Evolutionary conservation across 768 basidiomycete species (phyloP).

Genomic region (Russula griseocarnosa): DNA sequence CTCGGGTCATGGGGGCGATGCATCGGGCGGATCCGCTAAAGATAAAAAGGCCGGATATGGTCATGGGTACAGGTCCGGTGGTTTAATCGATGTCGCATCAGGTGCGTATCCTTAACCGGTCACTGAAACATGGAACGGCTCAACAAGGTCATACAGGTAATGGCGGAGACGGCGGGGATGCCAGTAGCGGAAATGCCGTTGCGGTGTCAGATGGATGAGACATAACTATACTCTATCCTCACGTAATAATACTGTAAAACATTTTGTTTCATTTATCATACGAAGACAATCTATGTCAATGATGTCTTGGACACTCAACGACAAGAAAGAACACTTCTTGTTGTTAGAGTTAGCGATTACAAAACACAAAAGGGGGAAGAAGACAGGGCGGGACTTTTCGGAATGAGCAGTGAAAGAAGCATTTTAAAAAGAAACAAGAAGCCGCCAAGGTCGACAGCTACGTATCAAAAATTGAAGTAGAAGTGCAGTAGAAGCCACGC

Average conservation of each 20-base stretch:
- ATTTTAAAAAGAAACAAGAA: slow-evolving; percentile 30
- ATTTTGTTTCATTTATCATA: not conserved
- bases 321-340: slow-evolving; percentile 11
- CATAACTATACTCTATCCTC: not conserved
- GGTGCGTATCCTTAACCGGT: slow-evolving; percentile 28
- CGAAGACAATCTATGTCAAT: not conserved
- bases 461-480: slow-evolving; percentile 2
- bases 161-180: slow-evolving; percentile 21
- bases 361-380: slow-evolving; percentile 4
- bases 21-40: slow-evolving; percentile 32
- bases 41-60: slow-evolving; percentile 8
- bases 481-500: slow-evolving; percentile 7
- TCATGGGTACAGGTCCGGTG: slow-evolving; percentile 6
- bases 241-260: not conserved
- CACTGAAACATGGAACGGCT: not conserved
- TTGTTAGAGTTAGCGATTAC: slow-evolving; percentile 23
- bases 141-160: slow-evolving; percentile 4
- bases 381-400: slow-evolving; percentile 12
- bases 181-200: slow-evolving; percentile 14
- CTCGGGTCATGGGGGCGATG: slow-evolving; percentile 33
- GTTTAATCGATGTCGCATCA: slow-evolving; percentile 32
- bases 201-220: slow-evolving; percentile 6
- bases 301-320: slow-evolving; percentile 3
- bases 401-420: slow-evolving; percentile 38
- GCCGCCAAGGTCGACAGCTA: slow-evolving; percentile 15